Evolutionary conservation across 139 green algal species (phyloP).

Genomic region (Marvania coccoides): DNA sequence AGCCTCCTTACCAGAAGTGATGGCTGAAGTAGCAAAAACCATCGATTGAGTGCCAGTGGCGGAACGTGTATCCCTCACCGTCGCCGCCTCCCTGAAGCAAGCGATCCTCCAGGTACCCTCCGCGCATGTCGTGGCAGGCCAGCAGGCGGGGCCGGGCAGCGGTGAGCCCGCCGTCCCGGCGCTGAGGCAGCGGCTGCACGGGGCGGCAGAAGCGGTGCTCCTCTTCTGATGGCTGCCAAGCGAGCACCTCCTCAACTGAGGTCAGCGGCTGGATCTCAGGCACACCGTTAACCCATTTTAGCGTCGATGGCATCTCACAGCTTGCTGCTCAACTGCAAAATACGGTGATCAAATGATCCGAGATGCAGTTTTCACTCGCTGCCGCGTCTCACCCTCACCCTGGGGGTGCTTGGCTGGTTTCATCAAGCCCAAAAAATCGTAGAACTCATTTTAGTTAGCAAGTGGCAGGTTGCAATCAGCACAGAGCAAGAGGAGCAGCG

Average conservation of each 20-base stretch:
- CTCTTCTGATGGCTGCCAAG: neutral
- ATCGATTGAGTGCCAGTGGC: constrained; percentile 59
- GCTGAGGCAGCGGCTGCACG: neutral
- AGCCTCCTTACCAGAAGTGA: constrained; percentile 31
- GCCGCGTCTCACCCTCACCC: neutral
- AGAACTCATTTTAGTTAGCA: neutral
- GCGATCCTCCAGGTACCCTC: constrained; percentile 58
- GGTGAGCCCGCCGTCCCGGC: neutral
- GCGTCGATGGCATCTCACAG: neutral
- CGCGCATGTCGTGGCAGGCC: constrained; percentile 79
- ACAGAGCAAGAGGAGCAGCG: neutral
- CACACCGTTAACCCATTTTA: neutral
- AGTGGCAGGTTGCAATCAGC: neutral
- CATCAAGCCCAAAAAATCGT: neutral
- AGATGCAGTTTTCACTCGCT: neutral
- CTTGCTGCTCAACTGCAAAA: neutral
- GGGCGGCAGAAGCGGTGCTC: neutral
- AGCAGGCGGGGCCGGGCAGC: constrained; percentile 60
- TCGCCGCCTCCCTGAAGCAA: constrained; percentile 14
- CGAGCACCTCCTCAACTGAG: neutral
- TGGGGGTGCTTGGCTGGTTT: neutral
- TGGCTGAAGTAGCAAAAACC: constrained; percentile 83
- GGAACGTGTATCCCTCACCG: constrained; percentile 27
- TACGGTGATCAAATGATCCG: neutral
- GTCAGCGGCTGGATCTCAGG: neutral